A percentile compares a stretch with the other conserved stretches of the same genome.
Evolutionary conservation across 805 yeast species (phyloP).

Genomic region (Ogataea paraovalis): DNA sequence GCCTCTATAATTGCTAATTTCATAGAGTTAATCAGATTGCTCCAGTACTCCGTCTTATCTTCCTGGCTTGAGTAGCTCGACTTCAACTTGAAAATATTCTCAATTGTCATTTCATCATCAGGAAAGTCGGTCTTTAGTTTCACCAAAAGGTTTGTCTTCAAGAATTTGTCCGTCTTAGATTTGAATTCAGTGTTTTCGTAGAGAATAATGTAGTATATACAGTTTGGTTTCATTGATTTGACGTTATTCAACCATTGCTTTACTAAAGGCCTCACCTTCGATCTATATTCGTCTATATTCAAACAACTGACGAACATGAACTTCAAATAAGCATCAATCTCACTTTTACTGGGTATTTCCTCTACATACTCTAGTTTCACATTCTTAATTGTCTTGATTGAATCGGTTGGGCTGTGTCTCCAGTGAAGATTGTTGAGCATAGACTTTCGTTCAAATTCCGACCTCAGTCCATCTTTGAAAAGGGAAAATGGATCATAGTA

Average conservation of each 20-base stretch:
- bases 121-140: slow-evolving; percentile 31
- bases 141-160: slow-evolving; percentile 28
- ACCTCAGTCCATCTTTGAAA: slow-evolving; percentile 38
- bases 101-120: slow-evolving; percentile 23
- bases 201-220: slow-evolving; percentile 50
- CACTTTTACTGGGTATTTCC: slow-evolving; percentile 43
- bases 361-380: slow-evolving; percentile 53
- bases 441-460: slow-evolving; percentile 41
- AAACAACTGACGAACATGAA: slow-evolving; percentile 66
- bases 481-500: slow-evolving; percentile 75
- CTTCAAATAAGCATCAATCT: slow-evolving; percentile 41
- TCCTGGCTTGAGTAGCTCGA: slow-evolving; percentile 32
- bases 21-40: slow-evolving; percentile 37
- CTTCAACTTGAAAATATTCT: slow-evolving; percentile 39
- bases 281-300: slow-evolving; percentile 68
- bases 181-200: slow-evolving; percentile 32
- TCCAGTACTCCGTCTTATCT: slow-evolving; percentile 51
- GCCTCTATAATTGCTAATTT: slow-evolving; percentile 51
- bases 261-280: slow-evolving; percentile 77
- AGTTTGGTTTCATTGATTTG: slow-evolving; percentile 46
- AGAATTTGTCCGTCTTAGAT: slow-evolving; percentile 23
- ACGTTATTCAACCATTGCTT: slow-evolving; percentile 68
- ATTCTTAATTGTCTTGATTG: slow-evolving; percentile 59
- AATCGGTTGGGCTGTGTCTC: slow-evolving; percentile 47
- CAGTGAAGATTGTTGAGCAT: slow-evolving; percentile 69